Conservation (phyloP, 1,284 basidiomycete genomes). For the Boletus sp. region DNA sequence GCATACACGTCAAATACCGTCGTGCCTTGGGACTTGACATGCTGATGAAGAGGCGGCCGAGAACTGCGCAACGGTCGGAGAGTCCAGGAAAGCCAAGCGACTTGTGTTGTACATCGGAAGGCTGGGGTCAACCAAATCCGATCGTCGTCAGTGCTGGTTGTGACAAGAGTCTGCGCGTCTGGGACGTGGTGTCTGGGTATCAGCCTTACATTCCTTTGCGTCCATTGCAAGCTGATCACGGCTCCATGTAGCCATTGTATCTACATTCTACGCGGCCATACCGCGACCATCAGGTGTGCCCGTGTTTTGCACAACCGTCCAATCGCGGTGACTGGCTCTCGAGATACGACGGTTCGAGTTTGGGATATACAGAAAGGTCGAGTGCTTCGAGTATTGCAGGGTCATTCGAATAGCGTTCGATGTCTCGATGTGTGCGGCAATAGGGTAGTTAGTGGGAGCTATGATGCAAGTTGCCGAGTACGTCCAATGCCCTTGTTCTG, state of each 20-base stretch:
- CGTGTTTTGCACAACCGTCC: conserved; percentile 86
- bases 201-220: conserved; percentile 15
- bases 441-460: conserved; percentile 82
- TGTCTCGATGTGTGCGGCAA: conserved; percentile 86
- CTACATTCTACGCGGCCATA: conserved; percentile 80
- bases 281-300: conserved; percentile 88
- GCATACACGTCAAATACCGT: conserved; percentile 27
- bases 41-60: conserved; percentile 16
- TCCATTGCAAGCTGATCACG: conserved; percentile 4
- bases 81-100: conserved; percentile 47
- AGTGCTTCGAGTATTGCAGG: conserved; percentile 66
- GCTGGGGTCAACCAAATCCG: conserved; percentile 59
- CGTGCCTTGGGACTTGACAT: conserved; percentile 29
- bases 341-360: conserved; percentile 83
- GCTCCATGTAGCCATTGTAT: conserved; percentile 59
- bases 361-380: conserved; percentile 89
- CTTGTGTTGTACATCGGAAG: conserved; percentile 57
- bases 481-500: conserved; percentile 29
- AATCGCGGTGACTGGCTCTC: conserved; percentile 85
- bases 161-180: conserved; percentile 85
- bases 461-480: conserved; percentile 81
- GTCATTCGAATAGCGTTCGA: conserved; percentile 82
- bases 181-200: conserved; percentile 86
- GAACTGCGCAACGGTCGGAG: conserved; percentile 8
- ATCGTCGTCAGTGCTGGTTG: conserved; percentile 91